Evolutionary conservation across 2,329 filamentous ascomycete genomes (phyloP).

Genomic region (Ceratocystis alfenasii): DNA sequence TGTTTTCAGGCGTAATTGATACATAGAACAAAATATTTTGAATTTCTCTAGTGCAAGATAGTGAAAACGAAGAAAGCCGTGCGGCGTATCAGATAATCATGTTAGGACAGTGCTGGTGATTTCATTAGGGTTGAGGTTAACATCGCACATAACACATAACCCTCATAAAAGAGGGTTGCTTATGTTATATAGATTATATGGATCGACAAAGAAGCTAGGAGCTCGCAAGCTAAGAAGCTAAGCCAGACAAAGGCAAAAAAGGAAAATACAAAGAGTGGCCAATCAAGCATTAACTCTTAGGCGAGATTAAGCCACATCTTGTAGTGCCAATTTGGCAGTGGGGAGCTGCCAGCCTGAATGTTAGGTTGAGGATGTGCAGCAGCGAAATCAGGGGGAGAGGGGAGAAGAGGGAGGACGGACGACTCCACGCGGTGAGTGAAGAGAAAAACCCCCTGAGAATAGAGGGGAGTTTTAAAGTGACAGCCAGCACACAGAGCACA

Average conservation of each 20-base stretch:
- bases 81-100: neutral
- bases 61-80: neutral
- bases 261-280: neutral
- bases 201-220: constrained; percentile 3
- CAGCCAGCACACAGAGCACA: neutral
- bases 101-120: neutral
- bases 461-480: neutral
- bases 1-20: constrained; percentile 23
- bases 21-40: constrained; percentile 16
- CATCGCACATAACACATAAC: neutral
- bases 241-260: neutral
- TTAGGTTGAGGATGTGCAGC: neutral
- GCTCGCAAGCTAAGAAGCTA: neutral
- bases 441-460: neutral
- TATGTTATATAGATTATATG: neutral
- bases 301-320: constrained; percentile 1
- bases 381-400: neutral
- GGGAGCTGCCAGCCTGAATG: neutral
- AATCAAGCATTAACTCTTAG: neutral
- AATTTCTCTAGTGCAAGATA: constrained; percentile 6
- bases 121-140: neutral
- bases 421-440: neutral
- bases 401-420: neutral
- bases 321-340: neutral
- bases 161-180: neutral